Evolutionary conservation across 306 rosid species (phyloP).

Genomic region (Castanea sativa): DNA sequence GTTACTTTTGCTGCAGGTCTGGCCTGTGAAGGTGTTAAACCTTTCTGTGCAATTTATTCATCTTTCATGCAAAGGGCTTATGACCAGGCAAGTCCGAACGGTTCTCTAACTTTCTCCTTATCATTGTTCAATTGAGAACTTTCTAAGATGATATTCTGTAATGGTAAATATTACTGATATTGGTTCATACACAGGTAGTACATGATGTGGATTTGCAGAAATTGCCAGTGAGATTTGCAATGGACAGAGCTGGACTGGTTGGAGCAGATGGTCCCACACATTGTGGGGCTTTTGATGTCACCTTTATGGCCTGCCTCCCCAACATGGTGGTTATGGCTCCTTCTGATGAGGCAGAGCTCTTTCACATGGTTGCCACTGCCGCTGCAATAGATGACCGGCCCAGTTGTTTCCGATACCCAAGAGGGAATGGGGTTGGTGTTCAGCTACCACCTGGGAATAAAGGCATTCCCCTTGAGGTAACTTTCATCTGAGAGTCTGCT

Average conservation of each 20-base stretch:
- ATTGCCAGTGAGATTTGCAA: constrained; percentile 89
- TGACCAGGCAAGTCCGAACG: constrained; percentile 65
- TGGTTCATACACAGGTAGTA: constrained; percentile 64
- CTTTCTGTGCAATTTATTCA: constrained; percentile 91
- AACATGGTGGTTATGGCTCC: constrained; percentile 99
- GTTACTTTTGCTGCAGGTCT: constrained; percentile 98
- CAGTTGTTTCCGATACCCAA: constrained; percentile 90
- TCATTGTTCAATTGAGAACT: constrained; percentile 7
- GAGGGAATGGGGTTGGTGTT: constrained; percentile 90
- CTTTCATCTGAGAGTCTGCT: background rate
- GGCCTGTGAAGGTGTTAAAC: constrained; percentile 90
- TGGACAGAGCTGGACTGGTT: constrained; percentile 97
- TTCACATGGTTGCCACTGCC: constrained; percentile 96
- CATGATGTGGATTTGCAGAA: constrained; percentile 98
- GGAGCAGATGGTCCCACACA: constrained; percentile 99
- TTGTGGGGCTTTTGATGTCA: constrained; percentile 82
- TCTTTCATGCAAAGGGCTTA: constrained; percentile 97
- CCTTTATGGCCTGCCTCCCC: constrained; percentile 98
- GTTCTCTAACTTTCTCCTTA: background rate
- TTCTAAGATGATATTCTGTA: background rate
- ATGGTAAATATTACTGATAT: background rate
- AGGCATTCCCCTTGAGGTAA: constrained; percentile 73
- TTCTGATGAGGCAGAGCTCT: constrained; percentile 90
- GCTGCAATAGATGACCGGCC: constrained; percentile 89
- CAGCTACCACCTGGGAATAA: constrained; percentile 70